These are phyloP conservation scores for Leucosporidium creatinivorum DNA, from an alignment of 768 basidiomycete genomes.

Conservation along the genomic window DNA sequence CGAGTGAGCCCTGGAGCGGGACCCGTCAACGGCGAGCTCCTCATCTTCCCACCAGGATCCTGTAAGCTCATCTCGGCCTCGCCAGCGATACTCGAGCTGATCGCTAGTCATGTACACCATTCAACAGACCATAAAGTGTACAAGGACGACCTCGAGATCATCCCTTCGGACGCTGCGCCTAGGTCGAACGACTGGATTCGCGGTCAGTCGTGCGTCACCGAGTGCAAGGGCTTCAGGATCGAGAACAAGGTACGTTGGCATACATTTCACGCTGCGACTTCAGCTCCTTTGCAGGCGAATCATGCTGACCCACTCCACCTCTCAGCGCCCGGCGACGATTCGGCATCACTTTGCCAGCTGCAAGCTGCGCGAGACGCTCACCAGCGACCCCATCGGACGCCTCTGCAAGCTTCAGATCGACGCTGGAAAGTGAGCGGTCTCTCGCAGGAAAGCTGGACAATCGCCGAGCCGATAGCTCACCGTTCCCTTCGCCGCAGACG, in stretches of 20 bases:
- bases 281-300: too few species aligned
- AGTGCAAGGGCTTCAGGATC: slow-evolving; percentile 13
- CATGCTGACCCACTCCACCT: not conserved
- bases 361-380: slow-evolving; percentile 1
- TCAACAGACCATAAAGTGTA: slow-evolving; percentile 3
- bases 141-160: slow-evolving; percentile 15
- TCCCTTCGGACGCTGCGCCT: slow-evolving; percentile 7
- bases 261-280: too few species aligned
- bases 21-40: not conserved
- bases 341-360: slow-evolving; percentile 22
- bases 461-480: too few species aligned
- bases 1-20: not conserved
- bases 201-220: slow-evolving; percentile 12
- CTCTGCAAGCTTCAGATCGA: not conserved
- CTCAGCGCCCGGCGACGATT: slow-evolving; percentile 22
- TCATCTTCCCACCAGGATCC: too few species aligned
- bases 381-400: not conserved
- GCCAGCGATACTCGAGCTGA: too few species aligned
- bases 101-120: too few species aligned
- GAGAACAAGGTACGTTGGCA: too few species aligned
- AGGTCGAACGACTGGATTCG: slow-evolving; percentile 18
- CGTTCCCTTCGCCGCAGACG: not conserved
- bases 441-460: too few species aligned
- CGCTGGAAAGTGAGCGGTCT: not conserved
- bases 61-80: too few species aligned